Base-by-base conservation (phyloP, 352 stramenopile species). In the Pythium dissotocum region DNA sequence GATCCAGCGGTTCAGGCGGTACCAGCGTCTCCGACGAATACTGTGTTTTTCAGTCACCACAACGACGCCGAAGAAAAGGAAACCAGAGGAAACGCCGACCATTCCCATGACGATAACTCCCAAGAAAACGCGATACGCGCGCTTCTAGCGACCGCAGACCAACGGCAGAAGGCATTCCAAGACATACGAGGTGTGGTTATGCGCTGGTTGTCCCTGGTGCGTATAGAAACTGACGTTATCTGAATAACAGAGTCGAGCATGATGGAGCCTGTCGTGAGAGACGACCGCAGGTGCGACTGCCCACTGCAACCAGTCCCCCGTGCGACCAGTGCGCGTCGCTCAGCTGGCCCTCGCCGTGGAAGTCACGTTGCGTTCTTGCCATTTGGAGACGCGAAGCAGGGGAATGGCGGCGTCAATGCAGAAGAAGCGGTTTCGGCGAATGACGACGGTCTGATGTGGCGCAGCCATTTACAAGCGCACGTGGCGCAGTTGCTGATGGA, bases 401-500 rank as follows among this genome's bases (percentile, higher is more conserved):
- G 52, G 26, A 24, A 33, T 13, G 16, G 18, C 28, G 14, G 21
- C 18, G 26, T 14, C 58, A 28, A 38, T 10, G 53, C 6, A 2
- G 42, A 52, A 16, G 40, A 55, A 35, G 21, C 24, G 0, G 53
- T 33, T 6, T 5, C 1, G 3, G 18, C 8, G 32, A 24, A 63
- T 32, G 32, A 32, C 33, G 10, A 21, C 10, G 62, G 24, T 13
- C 35, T 64, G 16, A 4, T 42, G 24, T 89, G 81, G 81, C 72
- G 73, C 6, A 64, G 65, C 16, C 69, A 83, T 61, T 61, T 89
- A 9, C 72, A 88, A 52, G 64, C 72, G 16, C 78, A 89, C 32
- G 73, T 87, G 5, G 69, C 67, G 10, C 74, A 78, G 33, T 61
- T 90, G 53, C 69, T 90, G 58, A 70, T 76, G 21, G 70, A 78